Base-by-base conservation (phyloP, 2,329 filamentous ascomycete species). In the Paraphaeosphaeria sporulosa region DNA sequence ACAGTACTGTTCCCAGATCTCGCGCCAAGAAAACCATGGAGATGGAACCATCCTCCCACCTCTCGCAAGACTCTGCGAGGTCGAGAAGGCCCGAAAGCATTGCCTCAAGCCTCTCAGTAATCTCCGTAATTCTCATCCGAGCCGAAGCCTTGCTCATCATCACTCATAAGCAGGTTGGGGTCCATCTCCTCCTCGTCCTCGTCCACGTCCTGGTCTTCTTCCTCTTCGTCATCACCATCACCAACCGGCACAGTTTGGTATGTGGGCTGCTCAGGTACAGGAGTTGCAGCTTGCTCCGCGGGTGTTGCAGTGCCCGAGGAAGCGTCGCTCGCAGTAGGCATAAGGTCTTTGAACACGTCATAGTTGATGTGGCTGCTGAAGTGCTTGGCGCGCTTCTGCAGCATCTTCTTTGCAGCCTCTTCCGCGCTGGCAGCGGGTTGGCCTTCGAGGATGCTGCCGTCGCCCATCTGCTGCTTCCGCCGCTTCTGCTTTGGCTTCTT, bases 321-420 rank as follows among this genome's bases (percentile, higher is more conserved):
- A 7, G 55, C 34, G 40, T 27, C 55, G 19, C 53, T 43, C 12
- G 19, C 55, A 10, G 62, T 70, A 3, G 66, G 72, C 23, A 82
- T 82, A 4, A 83, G 68, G 34, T 75, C 74, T 44, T 78, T 76
- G 53, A 84, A 68, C 25, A 71, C 76, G 21, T 81, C 80, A 66
- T 83, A 84, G 62, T 84, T 79, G 64, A 84, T 78, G 61, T 79
- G 72, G 40, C 75, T 78, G 59, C 77, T 79, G 70, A 82, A 81
- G 10, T 73, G 71, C 32, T 75, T 76, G 3, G 75, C 79, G 23
- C 79, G 72, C 71, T 81, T 81, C 65, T 79, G 76, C 44, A 83
- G 57, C 81, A 84, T 84, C 47, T 78, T 76, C 49, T 75, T 67
- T 21, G 73, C 78, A 1, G 81, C 81, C 38, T 84, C 82, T 0